Evolutionary conservation across 108 stramenopile species (phyloP).

Genomic region (Cyclotella sp.): DNA sequence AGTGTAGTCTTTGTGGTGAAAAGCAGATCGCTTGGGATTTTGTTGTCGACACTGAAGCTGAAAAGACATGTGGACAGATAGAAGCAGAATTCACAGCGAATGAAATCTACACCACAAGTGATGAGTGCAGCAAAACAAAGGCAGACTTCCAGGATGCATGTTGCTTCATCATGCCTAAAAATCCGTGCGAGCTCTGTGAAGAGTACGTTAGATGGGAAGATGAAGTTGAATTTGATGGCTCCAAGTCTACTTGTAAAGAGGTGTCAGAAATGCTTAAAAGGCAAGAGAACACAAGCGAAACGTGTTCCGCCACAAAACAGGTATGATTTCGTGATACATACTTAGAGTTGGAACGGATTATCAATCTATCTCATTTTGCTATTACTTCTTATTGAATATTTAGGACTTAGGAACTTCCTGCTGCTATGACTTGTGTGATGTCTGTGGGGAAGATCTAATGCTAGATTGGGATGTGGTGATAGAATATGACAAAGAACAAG

Average conservation of each 20-base stretch:
- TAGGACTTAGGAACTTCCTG: constrained; percentile 33
- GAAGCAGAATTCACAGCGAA: constrained; percentile 48
- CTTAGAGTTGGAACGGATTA: not conserved
- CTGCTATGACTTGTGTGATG: constrained; percentile 52
- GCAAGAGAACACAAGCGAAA: constrained; percentile 42
- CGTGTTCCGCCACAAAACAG: constrained; percentile 32
- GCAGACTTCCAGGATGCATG: constrained; percentile 43
- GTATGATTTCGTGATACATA: not conserved
- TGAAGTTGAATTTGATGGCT: constrained; percentile 42
- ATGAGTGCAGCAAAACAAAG: constrained; percentile 32
- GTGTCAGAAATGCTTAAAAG: constrained; percentile 38
- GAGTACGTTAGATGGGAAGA: constrained; percentile 56
- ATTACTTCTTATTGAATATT: not conserved
- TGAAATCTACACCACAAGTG: constrained; percentile 27
- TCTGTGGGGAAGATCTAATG: constrained; percentile 42
- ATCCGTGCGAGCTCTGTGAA: constrained; percentile 45
- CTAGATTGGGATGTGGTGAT: constrained; percentile 53
- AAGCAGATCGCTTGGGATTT: constrained; percentile 52
- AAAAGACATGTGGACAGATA: constrained; percentile 51
- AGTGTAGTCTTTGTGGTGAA: constrained; percentile 46
- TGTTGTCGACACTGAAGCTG: constrained; percentile 30
- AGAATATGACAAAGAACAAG: constrained; percentile 42
- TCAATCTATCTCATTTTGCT: too few species aligned
- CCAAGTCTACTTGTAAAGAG: constrained; percentile 43
- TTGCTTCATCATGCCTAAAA: constrained; percentile 43